Evolutionary conservation across 2,329 filamentous ascomycete species (phyloP).

Genomic region (Xenosphaeropsis pyriputrescens): DNA sequence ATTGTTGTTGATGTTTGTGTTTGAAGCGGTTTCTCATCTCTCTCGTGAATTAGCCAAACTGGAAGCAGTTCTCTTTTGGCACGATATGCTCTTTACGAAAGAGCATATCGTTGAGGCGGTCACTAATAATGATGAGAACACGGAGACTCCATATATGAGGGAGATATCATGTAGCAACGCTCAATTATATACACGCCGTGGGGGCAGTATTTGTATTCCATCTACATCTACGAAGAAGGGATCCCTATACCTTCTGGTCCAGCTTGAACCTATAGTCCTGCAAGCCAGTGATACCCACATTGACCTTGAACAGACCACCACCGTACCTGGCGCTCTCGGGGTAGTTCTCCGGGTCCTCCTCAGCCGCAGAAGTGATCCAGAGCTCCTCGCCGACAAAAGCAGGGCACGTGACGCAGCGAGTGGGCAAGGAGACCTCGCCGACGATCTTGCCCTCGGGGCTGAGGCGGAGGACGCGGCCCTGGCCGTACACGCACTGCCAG

Average conservation of each 20-base stretch:
- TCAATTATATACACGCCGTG: too few species aligned
- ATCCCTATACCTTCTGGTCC: slow-evolving; percentile 1
- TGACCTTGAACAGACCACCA: slow-evolving; percentile 60
- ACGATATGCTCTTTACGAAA: too few species aligned
- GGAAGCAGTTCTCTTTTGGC: too few species aligned
- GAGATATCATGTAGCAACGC: too few species aligned
- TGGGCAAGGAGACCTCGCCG: slow-evolving; percentile 63
- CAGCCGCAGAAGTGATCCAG: slow-evolving; percentile 63
- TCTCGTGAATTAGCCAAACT: too few species aligned
- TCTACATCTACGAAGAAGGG: too few species aligned
- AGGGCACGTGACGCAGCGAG: slow-evolving; percentile 66
- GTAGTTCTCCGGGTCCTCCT: slow-evolving; percentile 47
- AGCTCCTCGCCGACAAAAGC: slow-evolving; percentile 63
- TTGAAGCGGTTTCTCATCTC: too few species aligned
- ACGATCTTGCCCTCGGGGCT: slow-evolving; percentile 49
- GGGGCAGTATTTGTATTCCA: too few species aligned
- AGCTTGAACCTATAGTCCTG: slow-evolving; percentile 47
- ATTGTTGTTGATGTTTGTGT: too few species aligned
- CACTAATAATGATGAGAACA: too few species aligned
- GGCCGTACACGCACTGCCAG: slow-evolving; percentile 81
- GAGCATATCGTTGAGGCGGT: too few species aligned
- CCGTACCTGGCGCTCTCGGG: slow-evolving; percentile 46
- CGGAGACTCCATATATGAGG: too few species aligned
- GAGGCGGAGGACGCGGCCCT: slow-evolving; percentile 60
- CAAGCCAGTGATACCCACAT: slow-evolving; percentile 59